Evolutionary conservation across 2,329 filamentous ascomycete species (phyloP).

Genomic region (Trichocomaceae sp.): DNA sequence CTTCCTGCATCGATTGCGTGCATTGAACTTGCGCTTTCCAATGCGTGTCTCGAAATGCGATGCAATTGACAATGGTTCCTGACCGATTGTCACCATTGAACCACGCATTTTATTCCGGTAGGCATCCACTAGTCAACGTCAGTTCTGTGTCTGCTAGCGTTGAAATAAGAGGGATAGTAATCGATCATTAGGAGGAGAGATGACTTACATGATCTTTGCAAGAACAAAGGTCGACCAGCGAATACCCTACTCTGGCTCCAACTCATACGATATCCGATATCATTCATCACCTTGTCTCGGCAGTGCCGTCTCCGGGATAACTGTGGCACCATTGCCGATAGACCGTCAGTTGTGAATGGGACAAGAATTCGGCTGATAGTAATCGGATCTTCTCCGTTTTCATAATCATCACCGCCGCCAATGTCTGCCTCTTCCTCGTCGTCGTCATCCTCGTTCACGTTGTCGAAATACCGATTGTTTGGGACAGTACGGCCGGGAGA

Average conservation of each 20-base stretch:
- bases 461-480: slow-evolving; percentile 62
- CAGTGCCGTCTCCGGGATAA: slow-evolving; percentile 62
- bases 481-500: slow-evolving; percentile 65
- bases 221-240: slow-evolving; percentile 74
- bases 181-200: background rate
- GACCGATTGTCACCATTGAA: slow-evolving; percentile 70
- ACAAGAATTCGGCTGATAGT: slow-evolving; percentile 47
- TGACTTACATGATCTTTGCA: slow-evolving; percentile 82
- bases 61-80: slow-evolving; percentile 65
- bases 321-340: slow-evolving; percentile 67
- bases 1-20: slow-evolving; percentile 30
- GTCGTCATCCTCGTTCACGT: slow-evolving; percentile 50
- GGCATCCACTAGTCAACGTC: slow-evolving; percentile 63
- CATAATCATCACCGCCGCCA: slow-evolving; percentile 24
- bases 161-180: background rate
- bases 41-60: slow-evolving; percentile 84
- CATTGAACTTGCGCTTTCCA: slow-evolving; percentile 71
- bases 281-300: slow-evolving; percentile 86
- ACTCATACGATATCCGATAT: slow-evolving; percentile 89
- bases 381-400: slow-evolving; percentile 22
- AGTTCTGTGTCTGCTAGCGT: slow-evolving; percentile 11
- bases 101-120: slow-evolving; percentile 87
- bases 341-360: slow-evolving; percentile 53
- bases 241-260: slow-evolving; percentile 95
- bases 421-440: slow-evolving; percentile 50